Percentiles rank a stretch among this genome's conserved stretches.
These are phyloP conservation scores for Candida hispaniensis DNA, from an alignment of 805 yeast genomes.

Conservation along the genomic window DNA sequence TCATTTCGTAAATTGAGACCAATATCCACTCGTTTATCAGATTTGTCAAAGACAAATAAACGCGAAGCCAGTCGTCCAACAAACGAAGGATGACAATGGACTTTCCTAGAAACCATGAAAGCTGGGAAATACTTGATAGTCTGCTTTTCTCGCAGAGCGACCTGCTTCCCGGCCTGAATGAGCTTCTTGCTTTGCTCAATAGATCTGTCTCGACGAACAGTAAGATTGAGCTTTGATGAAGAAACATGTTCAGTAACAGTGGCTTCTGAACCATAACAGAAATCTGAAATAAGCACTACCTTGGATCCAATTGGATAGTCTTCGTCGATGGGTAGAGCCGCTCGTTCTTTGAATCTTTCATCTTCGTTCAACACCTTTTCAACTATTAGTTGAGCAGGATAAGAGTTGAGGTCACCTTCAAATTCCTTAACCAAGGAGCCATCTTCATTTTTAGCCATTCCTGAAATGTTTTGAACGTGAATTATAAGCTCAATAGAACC, in stretches of 20 bases:
- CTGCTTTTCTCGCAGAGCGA: conserved; percentile 47
- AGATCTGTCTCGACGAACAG: conserved; percentile 21
- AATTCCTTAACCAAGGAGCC: conserved; percentile 79
- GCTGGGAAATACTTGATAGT: conserved; percentile 55
- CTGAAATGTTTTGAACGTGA: conserved; percentile 65
- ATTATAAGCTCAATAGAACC: conserved; percentile 48
- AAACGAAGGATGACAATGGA: conserved; percentile 51
- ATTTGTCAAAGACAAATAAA: conserved; percentile 46
- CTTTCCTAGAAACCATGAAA: conserved; percentile 46
- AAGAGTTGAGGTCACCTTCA: conserved; percentile 40
- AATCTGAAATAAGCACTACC: conserved; percentile 72
- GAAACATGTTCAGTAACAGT: conserved; percentile 33
- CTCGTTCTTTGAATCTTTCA: conserved; percentile 56
- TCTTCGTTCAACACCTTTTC: conserved; percentile 66
- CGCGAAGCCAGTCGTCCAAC: conserved; percentile 71
- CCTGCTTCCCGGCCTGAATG: conserved; percentile 37
- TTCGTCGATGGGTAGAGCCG: conserved; percentile 65
- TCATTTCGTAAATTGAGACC: conserved; percentile 84
- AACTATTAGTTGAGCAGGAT: conserved; percentile 75
- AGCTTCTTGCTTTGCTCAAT: conserved; percentile 45
- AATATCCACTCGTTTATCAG: conserved; percentile 47
- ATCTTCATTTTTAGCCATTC: conserved; percentile 51
- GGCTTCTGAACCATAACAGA: conserved; percentile 73
- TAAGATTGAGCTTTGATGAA: conserved; percentile 28
- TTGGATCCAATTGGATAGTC: conserved; percentile 69